These are phyloP conservation scores for Alnus rubra DNA, from an alignment of 306 rosid species.

Conservation along the genomic window DNA sequence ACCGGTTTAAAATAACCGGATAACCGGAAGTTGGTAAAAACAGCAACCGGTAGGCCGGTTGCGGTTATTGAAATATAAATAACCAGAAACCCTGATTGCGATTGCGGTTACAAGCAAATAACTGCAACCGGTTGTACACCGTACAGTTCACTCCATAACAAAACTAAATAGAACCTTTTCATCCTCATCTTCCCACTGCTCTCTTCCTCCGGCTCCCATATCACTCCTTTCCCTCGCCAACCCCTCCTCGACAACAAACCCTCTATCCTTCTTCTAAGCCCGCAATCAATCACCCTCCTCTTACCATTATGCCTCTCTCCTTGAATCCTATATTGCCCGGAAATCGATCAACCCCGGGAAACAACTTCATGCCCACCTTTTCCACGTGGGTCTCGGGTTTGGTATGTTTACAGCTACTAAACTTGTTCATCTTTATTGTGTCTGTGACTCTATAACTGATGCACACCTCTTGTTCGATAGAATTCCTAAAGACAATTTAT, in stretches of 20 bases:
- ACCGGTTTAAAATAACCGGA: no score
- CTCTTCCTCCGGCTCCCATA: slow-evolving; percentile 5
- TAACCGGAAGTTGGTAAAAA: no score
- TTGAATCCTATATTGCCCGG: slow-evolving; percentile 50
- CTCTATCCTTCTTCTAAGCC: slow-evolving; percentile 18
- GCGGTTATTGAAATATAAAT: no score
- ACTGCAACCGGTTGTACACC: no score
- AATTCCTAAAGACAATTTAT: slow-evolving; percentile 61
- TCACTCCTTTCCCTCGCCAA: slow-evolving; percentile 34
- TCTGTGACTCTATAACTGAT: slow-evolving; percentile 43
- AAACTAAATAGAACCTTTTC: slow-evolving; percentile 32
- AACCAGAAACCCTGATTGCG: no score
- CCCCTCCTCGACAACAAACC: slow-evolving; percentile 7
- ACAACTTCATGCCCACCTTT: slow-evolving; percentile 64
- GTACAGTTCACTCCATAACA: slow-evolving; percentile 9
- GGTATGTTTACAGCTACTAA: slow-evolving; percentile 49
- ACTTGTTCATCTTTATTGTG: slow-evolving; percentile 47
- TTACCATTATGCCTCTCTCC: slow-evolving; percentile 39
- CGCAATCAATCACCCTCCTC: slow-evolving; percentile 25
- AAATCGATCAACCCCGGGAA: slow-evolving; percentile 59
- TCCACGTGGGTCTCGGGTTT: slow-evolving; percentile 55
- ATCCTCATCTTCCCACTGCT: slow-evolving; percentile 17
- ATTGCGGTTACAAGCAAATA: no score
- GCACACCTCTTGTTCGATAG: slow-evolving; percentile 64
- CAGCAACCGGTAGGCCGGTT: no score